Percentiles rank a stretch among this genome's conserved stretches.
These are phyloP conservation scores for Deinandra increscens DNA, from an alignment of 129 eudicot species.

Conservation along the genomic window DNA sequence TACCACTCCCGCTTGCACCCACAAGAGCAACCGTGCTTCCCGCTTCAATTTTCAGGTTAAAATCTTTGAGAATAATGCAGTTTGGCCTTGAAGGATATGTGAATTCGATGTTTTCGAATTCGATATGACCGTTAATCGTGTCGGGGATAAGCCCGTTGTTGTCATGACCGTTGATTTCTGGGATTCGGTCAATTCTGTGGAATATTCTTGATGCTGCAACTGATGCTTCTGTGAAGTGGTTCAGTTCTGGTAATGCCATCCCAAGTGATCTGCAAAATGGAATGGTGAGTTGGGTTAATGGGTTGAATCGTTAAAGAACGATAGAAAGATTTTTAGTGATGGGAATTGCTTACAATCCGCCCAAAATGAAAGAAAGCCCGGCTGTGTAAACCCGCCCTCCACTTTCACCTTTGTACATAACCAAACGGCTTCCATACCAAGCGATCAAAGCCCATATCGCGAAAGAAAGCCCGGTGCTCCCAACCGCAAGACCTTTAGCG, in stretches of 20 bases:
- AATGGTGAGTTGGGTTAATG: neutral
- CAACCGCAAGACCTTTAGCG: conserved; percentile 90
- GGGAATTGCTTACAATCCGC: conserved; percentile 68
- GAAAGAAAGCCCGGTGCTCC: conserved; percentile 79
- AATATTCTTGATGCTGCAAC: conserved; percentile 81
- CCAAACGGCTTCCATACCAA: conserved; percentile 86
- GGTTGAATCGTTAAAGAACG: neutral
- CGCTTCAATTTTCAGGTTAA: conserved; percentile 66
- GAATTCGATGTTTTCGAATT: conserved; percentile 64
- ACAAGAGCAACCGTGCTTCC: conserved; percentile 89
- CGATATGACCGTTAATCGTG: conserved; percentile 60
- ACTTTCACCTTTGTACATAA: conserved; percentile 82
- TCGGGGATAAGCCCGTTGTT: conserved; percentile 48
- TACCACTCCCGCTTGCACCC: conserved; percentile 96
- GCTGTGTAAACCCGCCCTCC: conserved; percentile 84
- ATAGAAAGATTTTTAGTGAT: neutral
- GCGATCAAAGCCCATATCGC: conserved; percentile 96
- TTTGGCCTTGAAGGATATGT: conserved; percentile 87
- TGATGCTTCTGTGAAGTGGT: conserved; percentile 87
- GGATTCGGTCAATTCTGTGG: conserved; percentile 62
- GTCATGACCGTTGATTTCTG: conserved; percentile 65
- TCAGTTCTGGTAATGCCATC: conserved; percentile 86
- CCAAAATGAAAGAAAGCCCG: conserved; percentile 73
- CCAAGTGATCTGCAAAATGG: conserved; percentile 75
- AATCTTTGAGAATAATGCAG: conserved; percentile 60